phyloP scores from a whole-genome alignment of 108 stramenopile genomes.

The Aurantiochytrium sp. region DNA sequence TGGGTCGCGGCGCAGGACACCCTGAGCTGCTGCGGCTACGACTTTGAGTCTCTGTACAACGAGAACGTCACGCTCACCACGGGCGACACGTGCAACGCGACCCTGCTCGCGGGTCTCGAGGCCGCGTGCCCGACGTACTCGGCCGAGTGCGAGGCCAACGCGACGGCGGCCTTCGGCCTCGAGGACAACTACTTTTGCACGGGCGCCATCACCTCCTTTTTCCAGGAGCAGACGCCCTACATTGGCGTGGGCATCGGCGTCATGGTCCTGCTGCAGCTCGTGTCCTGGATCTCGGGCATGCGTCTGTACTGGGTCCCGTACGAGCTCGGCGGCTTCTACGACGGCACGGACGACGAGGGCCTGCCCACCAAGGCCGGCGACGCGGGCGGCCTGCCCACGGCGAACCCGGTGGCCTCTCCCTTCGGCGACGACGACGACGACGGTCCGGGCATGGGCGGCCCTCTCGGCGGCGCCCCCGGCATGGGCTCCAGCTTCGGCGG shows the following conservation, averaged over 20 bases:
- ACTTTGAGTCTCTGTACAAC: background rate
- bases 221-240: slow-evolving; percentile 2
- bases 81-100: background rate
- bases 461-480: background rate
- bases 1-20: background rate
- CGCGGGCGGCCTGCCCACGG: background rate
- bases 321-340: background rate
- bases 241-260: background rate
- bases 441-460: too few species aligned
- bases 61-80: background rate
- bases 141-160: background rate
- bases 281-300: background rate
- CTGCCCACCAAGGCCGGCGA: background rate
- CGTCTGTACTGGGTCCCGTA: slow-evolving; percentile 12
- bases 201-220: background rate
- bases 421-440: background rate
- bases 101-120: background rate
- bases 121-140: background rate
- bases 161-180: background rate
- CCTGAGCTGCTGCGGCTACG: background rate
- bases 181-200: background rate
- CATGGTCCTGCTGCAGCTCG: background rate
- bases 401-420: background rate
- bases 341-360: background rate
- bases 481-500: background rate